A percentile compares a stretch with the other conserved stretches of the same genome.
These are phyloP conservation scores for Trichoderma orchidacearum DNA, from an alignment of 495 filamentous ascomycete genomes.

Conservation along the genomic window DNA sequence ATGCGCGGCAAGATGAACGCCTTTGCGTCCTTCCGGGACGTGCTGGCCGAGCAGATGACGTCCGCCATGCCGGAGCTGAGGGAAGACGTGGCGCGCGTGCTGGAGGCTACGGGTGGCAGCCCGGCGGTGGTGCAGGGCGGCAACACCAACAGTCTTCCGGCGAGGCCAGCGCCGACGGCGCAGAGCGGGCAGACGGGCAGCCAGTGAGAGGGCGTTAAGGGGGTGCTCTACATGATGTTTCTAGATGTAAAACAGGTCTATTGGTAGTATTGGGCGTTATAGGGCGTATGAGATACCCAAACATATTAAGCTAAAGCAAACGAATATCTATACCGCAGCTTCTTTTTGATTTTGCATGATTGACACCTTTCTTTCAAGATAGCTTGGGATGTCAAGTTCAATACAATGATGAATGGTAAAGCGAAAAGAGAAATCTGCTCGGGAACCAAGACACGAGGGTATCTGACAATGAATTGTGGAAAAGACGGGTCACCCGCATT, in stretches of 20 bases:
- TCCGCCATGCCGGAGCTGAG: conserved; percentile 63
- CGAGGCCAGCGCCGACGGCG: not conserved
- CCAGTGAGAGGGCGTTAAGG: not conserved
- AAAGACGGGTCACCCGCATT: not conserved
- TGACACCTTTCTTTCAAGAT: too few relatives aligned
- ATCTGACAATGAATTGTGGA: not conserved
- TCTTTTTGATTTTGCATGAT: too few relatives aligned
- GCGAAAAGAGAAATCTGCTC: not conserved
- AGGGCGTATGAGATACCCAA: not conserved
- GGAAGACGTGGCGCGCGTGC: conserved; percentile 51
- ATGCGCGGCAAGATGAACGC: conserved; percentile 74
- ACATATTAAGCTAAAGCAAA: too few relatives aligned
- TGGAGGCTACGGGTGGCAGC: conserved; percentile 26
- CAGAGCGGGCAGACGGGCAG: not conserved
- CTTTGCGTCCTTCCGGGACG: conserved; percentile 66
- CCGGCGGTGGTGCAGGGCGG: not conserved
- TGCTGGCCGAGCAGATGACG: conserved; percentile 68
- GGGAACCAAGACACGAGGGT: not conserved
- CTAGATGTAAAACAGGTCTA: too few relatives aligned
- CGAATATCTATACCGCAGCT: too few relatives aligned
- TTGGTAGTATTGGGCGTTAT: too few relatives aligned
- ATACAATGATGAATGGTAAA: not conserved
- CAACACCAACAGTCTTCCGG: not conserved
- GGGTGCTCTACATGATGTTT: not conserved
- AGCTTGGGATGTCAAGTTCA: too few relatives aligned